phyloP scores from a whole-genome alignment of 768 basidiomycete genomes.

The Leccinum rimulosum region DNA sequence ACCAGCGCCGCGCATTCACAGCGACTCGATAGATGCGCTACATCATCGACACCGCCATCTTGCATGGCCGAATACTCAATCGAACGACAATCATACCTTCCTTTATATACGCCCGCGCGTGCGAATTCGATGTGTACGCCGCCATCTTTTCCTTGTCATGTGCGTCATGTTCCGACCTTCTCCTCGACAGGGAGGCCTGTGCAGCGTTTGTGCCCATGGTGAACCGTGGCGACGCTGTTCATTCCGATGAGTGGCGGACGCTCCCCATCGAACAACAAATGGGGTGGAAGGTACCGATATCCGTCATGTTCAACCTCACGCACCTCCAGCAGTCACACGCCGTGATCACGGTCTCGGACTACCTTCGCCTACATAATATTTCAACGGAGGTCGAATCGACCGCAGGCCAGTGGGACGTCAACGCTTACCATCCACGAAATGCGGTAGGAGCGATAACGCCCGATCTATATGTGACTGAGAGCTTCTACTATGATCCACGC shows the following conservation, averaged over 20 bases:
- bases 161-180: background rate
- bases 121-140: constrained; percentile 37
- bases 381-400: constrained; percentile 32
- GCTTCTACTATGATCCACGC: constrained; percentile 37
- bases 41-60: constrained; percentile 44
- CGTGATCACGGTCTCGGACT: constrained; percentile 41
- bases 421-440: constrained; percentile 31
- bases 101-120: constrained; percentile 45
- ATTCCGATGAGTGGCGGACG: constrained; percentile 38
- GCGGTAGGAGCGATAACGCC: constrained; percentile 17
- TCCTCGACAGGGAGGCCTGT: constrained; percentile 31
- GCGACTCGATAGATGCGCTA: constrained; percentile 41
- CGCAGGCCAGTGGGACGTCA: constrained; percentile 38
- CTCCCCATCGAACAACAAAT: constrained; percentile 38
- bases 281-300: constrained; percentile 35
- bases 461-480: constrained; percentile 35
- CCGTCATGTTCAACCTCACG: constrained; percentile 44
- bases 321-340: constrained; percentile 36
- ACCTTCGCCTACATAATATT: constrained; percentile 40
- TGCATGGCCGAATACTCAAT: constrained; percentile 43
- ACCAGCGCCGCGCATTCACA: background rate
- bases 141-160: background rate
- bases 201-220: constrained; percentile 44
- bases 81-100: constrained; percentile 45
- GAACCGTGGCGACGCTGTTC: constrained; percentile 41